Evolutionary conservation across 805 yeast species (phyloP).

Genomic region (Komagataella phaffii): DNA sequence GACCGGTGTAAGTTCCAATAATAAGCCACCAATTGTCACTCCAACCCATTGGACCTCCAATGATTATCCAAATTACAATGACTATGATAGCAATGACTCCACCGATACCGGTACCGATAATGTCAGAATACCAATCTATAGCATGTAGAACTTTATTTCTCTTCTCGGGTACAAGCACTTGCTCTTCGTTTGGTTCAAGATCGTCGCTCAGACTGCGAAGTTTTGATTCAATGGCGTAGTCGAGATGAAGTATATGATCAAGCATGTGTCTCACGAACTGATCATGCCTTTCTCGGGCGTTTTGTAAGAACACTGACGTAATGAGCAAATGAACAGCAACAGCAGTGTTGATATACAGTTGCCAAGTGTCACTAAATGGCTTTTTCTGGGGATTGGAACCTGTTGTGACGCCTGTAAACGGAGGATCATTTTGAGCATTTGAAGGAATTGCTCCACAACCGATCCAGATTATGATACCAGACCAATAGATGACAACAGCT

Average conservation of each 20-base stretch:
- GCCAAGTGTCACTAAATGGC: conserved; percentile 23
- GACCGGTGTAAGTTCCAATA: conserved; percentile 31
- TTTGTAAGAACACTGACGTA: conserved; percentile 15
- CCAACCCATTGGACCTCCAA: conserved; percentile 24
- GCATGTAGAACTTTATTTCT: conserved; percentile 12
- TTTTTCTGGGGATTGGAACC: conserved; percentile 1
- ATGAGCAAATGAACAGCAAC: conserved; percentile 22
- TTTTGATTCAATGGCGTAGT: conserved; percentile 4
- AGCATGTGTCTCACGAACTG: neutral
- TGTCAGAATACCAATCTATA: conserved; percentile 25
- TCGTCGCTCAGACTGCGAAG: conserved; percentile 14
- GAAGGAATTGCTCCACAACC: conserved; percentile 19
- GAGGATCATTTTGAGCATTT: neutral
- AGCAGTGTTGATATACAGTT: conserved; percentile 27
- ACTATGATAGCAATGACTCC: conserved; percentile 18
- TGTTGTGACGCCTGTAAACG: neutral
- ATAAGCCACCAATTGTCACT: conserved; percentile 29
- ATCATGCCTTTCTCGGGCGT: neutral
- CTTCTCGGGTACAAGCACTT: conserved; percentile 8
- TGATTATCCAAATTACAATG: conserved; percentile 21
- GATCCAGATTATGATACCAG: conserved; percentile 23
- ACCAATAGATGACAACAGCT: conserved; percentile 21
- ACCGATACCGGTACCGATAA: conserved; percentile 29
- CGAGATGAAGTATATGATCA: conserved; percentile 4
- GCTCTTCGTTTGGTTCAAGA: conserved; percentile 15